Conservation (phyloP, 2,329 filamentous ascomycete species). For the Trichoderma harzianum region DNA sequence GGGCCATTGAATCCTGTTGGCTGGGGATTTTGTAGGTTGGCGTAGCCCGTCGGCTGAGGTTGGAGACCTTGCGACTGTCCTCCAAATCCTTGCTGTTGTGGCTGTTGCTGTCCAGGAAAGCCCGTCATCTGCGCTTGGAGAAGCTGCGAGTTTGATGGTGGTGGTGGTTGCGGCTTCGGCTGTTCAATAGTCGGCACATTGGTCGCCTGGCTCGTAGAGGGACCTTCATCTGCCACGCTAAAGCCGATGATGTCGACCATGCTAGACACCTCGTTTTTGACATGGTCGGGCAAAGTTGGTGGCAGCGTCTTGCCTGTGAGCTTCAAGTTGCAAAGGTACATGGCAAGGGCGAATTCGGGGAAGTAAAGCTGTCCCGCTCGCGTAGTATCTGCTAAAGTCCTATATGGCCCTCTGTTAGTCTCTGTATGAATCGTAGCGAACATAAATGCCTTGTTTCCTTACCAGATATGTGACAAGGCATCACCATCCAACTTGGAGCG, state of each 20-base stretch:
- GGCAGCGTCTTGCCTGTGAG: constrained; percentile 84
- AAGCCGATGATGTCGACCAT: constrained; percentile 99
- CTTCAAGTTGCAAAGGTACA: constrained; percentile 97
- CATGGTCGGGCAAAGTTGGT: constrained; percentile 69
- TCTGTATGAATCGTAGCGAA: neutral
- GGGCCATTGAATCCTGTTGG: constrained; percentile 78
- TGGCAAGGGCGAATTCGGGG: constrained; percentile 93
- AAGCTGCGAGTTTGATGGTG: constrained; percentile 67
- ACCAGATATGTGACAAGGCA: constrained; percentile 91
- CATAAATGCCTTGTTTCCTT: constrained; percentile 27
- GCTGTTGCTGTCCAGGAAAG: constrained; percentile 52
- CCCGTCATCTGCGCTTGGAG: constrained; percentile 67
- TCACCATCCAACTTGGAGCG: constrained; percentile 85
- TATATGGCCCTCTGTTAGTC: constrained; percentile 33
- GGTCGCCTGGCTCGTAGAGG: constrained; percentile 48
- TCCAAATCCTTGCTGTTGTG: constrained; percentile 54
- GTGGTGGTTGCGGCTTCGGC: constrained; percentile 70
- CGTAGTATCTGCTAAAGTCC: constrained; percentile 91
- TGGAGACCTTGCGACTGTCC: constrained; percentile 59
- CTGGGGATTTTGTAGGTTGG: constrained; percentile 64
- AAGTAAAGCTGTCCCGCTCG: constrained; percentile 95
- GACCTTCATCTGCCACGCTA: constrained; percentile 71
- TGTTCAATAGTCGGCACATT: constrained; percentile 71
- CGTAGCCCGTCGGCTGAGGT: constrained; percentile 67
- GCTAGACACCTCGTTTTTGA: constrained; percentile 95